A percentile compares a stretch with the other conserved stretches of the same genome.
These are phyloP conservation scores for Aspergillus niger DNA, from an alignment of 2,329 filamentous ascomycete species.

Conservation along the genomic window DNA sequence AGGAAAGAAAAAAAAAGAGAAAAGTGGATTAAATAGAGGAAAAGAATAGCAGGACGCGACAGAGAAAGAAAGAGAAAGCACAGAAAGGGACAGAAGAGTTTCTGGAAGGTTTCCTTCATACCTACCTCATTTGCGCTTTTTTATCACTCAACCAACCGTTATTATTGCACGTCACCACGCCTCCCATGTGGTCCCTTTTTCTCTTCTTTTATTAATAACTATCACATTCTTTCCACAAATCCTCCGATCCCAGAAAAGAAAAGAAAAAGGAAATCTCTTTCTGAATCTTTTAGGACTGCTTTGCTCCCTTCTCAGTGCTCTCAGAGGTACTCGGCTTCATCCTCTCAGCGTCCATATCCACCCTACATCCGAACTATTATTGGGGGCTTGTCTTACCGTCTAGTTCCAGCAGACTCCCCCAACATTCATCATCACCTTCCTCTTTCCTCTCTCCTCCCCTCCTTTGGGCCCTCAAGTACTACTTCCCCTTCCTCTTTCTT, in stretches of 20 bases:
- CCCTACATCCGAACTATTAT: conserved; percentile 15
- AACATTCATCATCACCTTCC: conserved; percentile 13
- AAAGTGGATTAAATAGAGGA: background rate
- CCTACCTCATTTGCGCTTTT: conserved; percentile 3
- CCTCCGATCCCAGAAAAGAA: conserved; percentile 8
- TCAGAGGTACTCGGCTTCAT: background rate
- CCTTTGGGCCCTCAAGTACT: conserved; percentile 19
- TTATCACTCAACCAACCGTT: conserved; percentile 9
- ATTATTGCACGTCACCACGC: conserved; percentile 21
- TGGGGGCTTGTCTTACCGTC: conserved; percentile 18
- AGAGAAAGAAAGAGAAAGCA: conserved; percentile 1
- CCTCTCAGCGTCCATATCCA: conserved; percentile 9
- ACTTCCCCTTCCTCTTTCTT: conserved; percentile 11
- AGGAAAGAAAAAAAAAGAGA: conserved; percentile 5
- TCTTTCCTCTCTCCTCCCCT: conserved; percentile 21
- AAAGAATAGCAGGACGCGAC: background rate
- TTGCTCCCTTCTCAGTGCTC: too few relatives aligned
- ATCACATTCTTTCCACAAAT: conserved; percentile 22
- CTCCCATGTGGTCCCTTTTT: conserved; percentile 24
- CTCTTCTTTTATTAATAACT: conserved; percentile 20
- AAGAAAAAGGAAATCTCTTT: background rate
- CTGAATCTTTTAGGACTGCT: conserved; percentile 3
- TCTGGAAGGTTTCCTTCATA: conserved; percentile 16
- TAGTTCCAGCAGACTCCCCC: conserved; percentile 10
- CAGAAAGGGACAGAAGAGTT: conserved; percentile 8